Conservation (phyloP, 495 filamentous ascomycete genomes). For the Durotheca rogersii region DNA sequence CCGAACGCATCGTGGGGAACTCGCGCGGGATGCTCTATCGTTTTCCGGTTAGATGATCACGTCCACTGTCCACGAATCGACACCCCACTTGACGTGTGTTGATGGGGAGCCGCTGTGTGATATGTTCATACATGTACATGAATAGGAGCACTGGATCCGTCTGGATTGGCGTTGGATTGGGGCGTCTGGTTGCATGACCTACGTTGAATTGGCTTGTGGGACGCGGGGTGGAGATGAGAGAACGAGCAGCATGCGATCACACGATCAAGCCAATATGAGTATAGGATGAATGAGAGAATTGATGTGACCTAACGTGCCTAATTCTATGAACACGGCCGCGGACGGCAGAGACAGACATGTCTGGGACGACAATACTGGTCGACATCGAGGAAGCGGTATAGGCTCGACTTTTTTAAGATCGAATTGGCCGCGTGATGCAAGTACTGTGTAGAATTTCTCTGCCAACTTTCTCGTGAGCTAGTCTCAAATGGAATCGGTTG, state of each 20-base stretch:
- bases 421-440: too few species aligned
- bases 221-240: background rate
- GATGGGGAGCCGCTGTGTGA: background rate
- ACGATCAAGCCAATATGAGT: constrained; percentile 11
- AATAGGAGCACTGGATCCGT: constrained; percentile 2
- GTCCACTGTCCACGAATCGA: background rate
- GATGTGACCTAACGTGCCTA: constrained; percentile 7
- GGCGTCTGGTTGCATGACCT: constrained; percentile 3
- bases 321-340: background rate
- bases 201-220: constrained; percentile 3
- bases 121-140: background rate
- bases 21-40: background rate
- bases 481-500: too few species aligned
- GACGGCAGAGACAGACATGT: background rate
- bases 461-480: too few species aligned
- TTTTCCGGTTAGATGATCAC: background rate
- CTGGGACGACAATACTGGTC: background rate
- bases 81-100: background rate
- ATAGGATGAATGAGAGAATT: constrained; percentile 25
- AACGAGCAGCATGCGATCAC: constrained; percentile 15
- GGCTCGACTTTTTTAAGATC: too few species aligned
- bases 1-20: background rate
- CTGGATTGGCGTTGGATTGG: background rate
- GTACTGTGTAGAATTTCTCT: too few species aligned
- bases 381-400: too few species aligned